Evolutionary conservation across 371 early-diverging fungal species (phyloP), one percentile per base, ranked within the genome.

Genomic region (Mortierella sp.): DNA sequence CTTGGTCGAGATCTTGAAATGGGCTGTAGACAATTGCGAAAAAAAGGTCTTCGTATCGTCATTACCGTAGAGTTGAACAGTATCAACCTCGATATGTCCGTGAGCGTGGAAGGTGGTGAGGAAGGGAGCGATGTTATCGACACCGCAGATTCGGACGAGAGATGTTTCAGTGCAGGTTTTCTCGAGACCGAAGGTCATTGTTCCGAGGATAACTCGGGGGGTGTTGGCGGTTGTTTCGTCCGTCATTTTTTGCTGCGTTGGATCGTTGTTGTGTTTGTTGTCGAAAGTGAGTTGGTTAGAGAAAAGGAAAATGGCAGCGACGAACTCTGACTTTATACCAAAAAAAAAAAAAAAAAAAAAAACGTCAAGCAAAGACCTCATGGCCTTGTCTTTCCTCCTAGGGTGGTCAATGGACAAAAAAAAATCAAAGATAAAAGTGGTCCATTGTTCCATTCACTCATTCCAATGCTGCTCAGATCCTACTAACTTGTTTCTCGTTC

Each of bases 1-100:
- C 73, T 93, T 94, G 44, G 93, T 92, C 11, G 80, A 11, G 8
- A 80, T 49, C 29, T 71, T 75, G 18, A 75, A 60, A 24, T 71
- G 71, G 6, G 38, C 72, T 0, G 35, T 72, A 0, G 48, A 54
- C 14, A 80, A 48, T n/a, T 38, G 48, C 0, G 75, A 54, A 14
- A 80, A 54, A 29, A 80, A 73, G 24, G 24, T 29, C 18, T 80
- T 72, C 2, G 74, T 70, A 43, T 78, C 78, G 14, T 71, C 78
- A 27, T 48, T 21, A 48, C 63, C 18, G 32, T 79, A 79, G 43
- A 75, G 41, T 16, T 60, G 55, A 7, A 72, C 79, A 21, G 79
- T 75, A 46, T 79, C 79, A 24, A 79, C 12, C 44, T 79, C 79
- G 29, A 44, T 55, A 35, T 79, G 60, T 24, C 75, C 79, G 58